These are phyloP conservation scores for Paspalum vaginatum DNA, from an alignment of 176 grass and related monocot species.

Conservation along the genomic window DNA sequence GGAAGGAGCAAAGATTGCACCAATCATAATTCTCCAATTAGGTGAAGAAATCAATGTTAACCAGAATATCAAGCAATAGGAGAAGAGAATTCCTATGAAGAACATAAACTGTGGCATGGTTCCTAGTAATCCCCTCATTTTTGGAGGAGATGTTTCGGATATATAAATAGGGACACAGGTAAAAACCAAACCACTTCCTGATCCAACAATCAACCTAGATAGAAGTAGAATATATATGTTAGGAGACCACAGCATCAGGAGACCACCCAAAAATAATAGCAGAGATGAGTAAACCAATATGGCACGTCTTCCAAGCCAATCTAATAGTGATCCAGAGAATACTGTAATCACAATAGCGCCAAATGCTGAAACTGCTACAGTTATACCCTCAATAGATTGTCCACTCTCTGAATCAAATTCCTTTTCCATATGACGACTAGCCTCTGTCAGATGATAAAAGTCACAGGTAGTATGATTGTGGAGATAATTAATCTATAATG, in stretches of 20 bases:
- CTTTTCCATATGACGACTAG: constrained; percentile 70
- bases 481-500: constrained; percentile 1
- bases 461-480: constrained; percentile 22
- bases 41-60: constrained; percentile 63
- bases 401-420: constrained; percentile 70
- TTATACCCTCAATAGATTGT: constrained; percentile 64
- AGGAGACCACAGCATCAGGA: constrained; percentile 83
- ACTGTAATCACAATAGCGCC: constrained; percentile 76
- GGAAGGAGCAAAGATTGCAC: constrained; percentile 71
- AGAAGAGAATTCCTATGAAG: constrained; percentile 71
- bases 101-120: constrained; percentile 83
- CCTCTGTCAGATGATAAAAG: constrained; percentile 50
- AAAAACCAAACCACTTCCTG: constrained; percentile 84
- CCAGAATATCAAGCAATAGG: constrained; percentile 90
- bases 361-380: constrained; percentile 73
- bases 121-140: constrained; percentile 72
- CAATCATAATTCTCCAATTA: constrained; percentile 81
- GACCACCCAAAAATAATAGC: constrained; percentile 56
- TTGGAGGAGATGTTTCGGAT: constrained; percentile 82
- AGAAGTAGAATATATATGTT: constrained; percentile 85
- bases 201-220: constrained; percentile 82
- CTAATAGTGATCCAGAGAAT: constrained; percentile 78
- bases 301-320: constrained; percentile 71
- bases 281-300: constrained; percentile 82
- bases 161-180: constrained; percentile 94